These are phyloP conservation scores for Talaromyces liani DNA, from an alignment of 495 filamentous ascomycete genomes.

Conservation along the genomic window DNA sequence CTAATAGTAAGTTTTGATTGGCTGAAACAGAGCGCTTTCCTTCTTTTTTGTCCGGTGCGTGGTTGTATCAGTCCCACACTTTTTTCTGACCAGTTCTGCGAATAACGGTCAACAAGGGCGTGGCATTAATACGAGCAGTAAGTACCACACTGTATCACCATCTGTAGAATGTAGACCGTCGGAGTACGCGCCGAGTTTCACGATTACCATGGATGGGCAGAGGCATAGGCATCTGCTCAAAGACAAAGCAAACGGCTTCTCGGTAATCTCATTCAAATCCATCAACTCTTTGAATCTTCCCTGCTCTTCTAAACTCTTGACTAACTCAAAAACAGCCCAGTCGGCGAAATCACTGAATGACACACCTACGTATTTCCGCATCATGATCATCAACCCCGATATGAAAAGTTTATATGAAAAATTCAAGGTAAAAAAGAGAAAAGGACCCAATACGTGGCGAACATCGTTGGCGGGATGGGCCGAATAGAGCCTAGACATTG, in stretches of 20 bases:
- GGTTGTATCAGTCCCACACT: background rate
- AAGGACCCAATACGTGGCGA: background rate
- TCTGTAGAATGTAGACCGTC: background rate
- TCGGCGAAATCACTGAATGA: background rate
- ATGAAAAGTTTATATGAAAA: background rate
- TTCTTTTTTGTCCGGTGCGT: conserved; percentile 4
- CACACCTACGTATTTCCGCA: too few relatives aligned
- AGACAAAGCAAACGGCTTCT: background rate
- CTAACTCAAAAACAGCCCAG: too few relatives aligned
- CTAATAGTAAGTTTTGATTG: too few relatives aligned
- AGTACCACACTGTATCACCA: too few relatives aligned
- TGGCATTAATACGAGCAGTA: conserved; percentile 12
- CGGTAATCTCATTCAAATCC: background rate
- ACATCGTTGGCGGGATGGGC: background rate
- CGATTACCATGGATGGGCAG: background rate
- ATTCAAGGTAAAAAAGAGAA: background rate
- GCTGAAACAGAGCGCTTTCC: background rate
- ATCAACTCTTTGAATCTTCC: too few relatives aligned
- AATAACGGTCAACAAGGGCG: background rate
- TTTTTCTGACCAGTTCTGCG: background rate
- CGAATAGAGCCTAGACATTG: background rate
- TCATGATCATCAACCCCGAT: too few relatives aligned
- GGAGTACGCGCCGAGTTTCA: background rate
- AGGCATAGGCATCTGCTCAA: background rate
- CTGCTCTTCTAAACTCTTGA: too few relatives aligned